These are phyloP conservation scores for Phialophora tarda DNA, from an alignment of 2,329 filamentous ascomycete genomes.

Conservation along the genomic window DNA sequence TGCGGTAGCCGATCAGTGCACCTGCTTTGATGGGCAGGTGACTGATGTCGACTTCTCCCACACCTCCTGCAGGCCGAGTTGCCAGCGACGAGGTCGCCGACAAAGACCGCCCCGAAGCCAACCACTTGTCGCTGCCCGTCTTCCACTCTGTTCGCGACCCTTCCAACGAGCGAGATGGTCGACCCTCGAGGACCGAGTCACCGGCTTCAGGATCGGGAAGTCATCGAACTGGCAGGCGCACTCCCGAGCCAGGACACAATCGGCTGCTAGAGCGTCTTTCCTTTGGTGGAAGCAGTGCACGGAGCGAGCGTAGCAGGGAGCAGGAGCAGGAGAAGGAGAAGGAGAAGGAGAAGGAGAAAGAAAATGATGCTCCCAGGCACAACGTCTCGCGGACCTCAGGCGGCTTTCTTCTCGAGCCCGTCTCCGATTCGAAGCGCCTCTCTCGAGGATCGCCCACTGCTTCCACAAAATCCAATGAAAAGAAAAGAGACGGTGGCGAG, in stretches of 20 bases:
- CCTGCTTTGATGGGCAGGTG: conserved; percentile 35
- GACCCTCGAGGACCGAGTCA: conserved; percentile 24
- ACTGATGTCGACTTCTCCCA: conserved; percentile 34
- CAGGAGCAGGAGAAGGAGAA: conserved; percentile 32
- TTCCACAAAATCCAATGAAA: conserved; percentile 44
- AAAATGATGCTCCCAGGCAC: conserved; percentile 19
- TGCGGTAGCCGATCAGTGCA: conserved; percentile 32
- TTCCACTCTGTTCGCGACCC: conserved; percentile 32
- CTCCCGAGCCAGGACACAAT: conserved; percentile 15
- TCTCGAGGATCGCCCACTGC: conserved; percentile 40
- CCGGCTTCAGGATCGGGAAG: conserved; percentile 25
- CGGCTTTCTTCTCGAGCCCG: conserved; percentile 54
- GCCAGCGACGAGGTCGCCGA: conserved; percentile 24
- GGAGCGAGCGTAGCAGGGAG: conserved; percentile 25
- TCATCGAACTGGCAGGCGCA: conserved; percentile 19
- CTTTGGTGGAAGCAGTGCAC: conserved; percentile 12
- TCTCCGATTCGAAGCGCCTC: conserved; percentile 44
- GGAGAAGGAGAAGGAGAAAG: conserved; percentile 26
- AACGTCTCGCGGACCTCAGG: conserved; percentile 42
- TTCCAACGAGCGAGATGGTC: conserved; percentile 27
- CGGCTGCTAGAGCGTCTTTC: conserved; percentile 22
- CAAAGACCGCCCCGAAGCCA: conserved; percentile 14
- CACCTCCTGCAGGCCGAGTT: conserved; percentile 26
- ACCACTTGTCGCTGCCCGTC: conserved; percentile 29
- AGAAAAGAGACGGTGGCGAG: conserved; percentile 50